Percentiles rank a stretch among this genome's conserved stretches.
These are phyloP conservation scores for Ceratocystis colombiana DNA, from an alignment of 2,329 filamentous ascomycete genomes.

Conservation along the genomic window DNA sequence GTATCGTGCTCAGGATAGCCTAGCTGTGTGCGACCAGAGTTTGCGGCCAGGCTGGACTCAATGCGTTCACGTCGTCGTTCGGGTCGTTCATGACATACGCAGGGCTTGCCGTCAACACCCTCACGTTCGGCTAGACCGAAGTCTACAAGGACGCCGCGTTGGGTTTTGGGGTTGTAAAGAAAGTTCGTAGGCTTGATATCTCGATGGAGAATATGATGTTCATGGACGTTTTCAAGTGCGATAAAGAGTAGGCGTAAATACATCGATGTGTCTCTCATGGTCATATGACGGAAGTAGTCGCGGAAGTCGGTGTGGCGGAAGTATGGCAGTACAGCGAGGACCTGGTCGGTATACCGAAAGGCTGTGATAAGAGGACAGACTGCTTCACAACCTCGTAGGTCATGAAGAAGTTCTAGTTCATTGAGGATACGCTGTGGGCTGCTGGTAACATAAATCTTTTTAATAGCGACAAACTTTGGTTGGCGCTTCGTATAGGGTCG, in stretches of 20 bases:
- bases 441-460: conserved; percentile 98
- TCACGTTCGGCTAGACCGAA: conserved; percentile 91
- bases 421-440: conserved; percentile 90
- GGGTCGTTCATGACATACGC: conserved; percentile 62
- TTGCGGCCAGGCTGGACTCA: conserved; percentile 47
- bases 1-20: conserved; percentile 79
- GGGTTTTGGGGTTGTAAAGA: conserved; percentile 71
- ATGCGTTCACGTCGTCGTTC: conserved; percentile 52
- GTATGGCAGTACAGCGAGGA: conserved; percentile 88
- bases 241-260: conserved; percentile 85
- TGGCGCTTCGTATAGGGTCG: conserved; percentile 21
- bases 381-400: conserved; percentile 68
- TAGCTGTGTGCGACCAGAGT: conserved; percentile 43
- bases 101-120: conserved; percentile 66
- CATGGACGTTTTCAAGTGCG: conserved; percentile 73
- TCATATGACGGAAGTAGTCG: conserved; percentile 86
- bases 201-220: conserved; percentile 74
- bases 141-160: conserved; percentile 88
- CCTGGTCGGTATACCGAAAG: conserved; percentile 90
- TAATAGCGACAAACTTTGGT: conserved; percentile 83
- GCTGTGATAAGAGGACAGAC: conserved; percentile 95
- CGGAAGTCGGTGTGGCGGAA: conserved; percentile 94
- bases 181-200: conserved; percentile 99
- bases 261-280: conserved; percentile 71
- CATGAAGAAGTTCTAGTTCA: conserved; percentile 85